These are phyloP conservation scores for Aspergillus eucalypticola DNA, from an alignment of 2,329 filamentous ascomycete species.

Conservation along the genomic window DNA sequence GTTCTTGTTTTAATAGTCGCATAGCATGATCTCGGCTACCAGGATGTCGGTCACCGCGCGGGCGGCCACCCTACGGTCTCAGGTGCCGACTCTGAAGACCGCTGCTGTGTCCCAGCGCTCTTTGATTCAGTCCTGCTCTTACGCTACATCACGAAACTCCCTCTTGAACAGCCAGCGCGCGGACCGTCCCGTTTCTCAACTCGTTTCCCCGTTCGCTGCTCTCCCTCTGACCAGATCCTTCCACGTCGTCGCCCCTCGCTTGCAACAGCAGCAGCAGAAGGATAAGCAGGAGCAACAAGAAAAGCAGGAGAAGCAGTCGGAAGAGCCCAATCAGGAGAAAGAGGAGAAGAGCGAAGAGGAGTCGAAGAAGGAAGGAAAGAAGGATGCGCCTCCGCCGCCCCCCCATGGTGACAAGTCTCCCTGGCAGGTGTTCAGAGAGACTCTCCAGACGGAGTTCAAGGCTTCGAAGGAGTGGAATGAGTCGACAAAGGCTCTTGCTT, in stretches of 20 bases:
- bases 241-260: conserved; percentile 35
- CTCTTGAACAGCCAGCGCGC: conserved; percentile 35
- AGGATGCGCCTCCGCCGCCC: conserved; percentile 74
- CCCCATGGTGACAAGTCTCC: conserved; percentile 97
- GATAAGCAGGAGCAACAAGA: conserved; percentile 34
- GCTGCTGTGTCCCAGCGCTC: conserved; percentile 34
- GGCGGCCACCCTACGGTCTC: conserved; percentile 39
- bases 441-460: conserved; percentile 90
- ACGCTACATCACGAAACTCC: conserved; percentile 35
- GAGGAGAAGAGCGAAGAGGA: conserved; percentile 50
- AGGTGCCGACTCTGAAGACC: conserved; percentile 34
- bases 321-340: conserved; percentile 34
- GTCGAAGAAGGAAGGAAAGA: conserved; percentile 54
- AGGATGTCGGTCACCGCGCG: conserved; percentile 41
- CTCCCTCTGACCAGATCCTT: conserved; percentile 42
- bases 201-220: conserved; percentile 37
- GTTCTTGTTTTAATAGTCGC: conserved; percentile 5
- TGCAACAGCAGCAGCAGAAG: conserved; percentile 31
- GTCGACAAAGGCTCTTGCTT: conserved; percentile 90
- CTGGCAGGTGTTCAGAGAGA: conserved; percentile 98
- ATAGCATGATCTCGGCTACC: conserved; percentile 44
- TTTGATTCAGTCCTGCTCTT: conserved; percentile 35
- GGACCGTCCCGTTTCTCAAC: conserved; percentile 28
- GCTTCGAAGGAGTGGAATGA: conserved; percentile 99
- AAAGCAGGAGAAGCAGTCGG: conserved; percentile 44